These are phyloP conservation scores for Pseudogymnoascus destructans DNA, from an alignment of 2,329 filamentous ascomycete species.

Conservation along the genomic window DNA sequence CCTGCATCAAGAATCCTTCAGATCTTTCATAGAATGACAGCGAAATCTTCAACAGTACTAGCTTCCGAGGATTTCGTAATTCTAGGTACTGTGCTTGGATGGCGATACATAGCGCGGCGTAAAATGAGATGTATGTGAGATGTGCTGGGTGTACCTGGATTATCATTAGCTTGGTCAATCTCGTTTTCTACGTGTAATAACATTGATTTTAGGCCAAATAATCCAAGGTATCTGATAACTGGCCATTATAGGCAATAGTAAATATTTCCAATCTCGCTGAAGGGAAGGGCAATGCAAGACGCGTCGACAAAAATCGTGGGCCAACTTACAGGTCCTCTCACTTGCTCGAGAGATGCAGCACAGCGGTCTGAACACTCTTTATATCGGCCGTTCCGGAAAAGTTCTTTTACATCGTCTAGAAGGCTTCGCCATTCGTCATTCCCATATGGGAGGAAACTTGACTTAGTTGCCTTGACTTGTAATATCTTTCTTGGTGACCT, in stretches of 20 bases:
- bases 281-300: background rate
- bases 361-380: constrained; percentile 23
- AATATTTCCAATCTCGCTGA: constrained; percentile 7
- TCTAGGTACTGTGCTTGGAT: constrained; percentile 19
- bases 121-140: constrained; percentile 24
- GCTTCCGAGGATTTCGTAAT: constrained; percentile 2
- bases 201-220: background rate
- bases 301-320: background rate
- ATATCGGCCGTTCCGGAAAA: constrained; percentile 22
- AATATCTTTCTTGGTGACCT: background rate
- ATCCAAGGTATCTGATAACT: background rate
- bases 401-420: constrained; percentile 23
- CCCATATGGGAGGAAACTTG: constrained; percentile 19
- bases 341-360: constrained; percentile 20
- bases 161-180: background rate
- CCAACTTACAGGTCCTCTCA: constrained; percentile 22
- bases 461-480: background rate
- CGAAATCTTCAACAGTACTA: background rate
- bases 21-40: constrained; percentile 5
- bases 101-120: constrained; percentile 22
- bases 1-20: background rate
- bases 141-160: constrained; percentile 20
- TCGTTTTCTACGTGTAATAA: background rate
- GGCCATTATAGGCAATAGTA: constrained; percentile 13
- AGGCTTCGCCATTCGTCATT: constrained; percentile 20